Percentiles rank a stretch among this genome's conserved stretches.
phyloP scores from a whole-genome alignment of 352 stramenopile genomes.

The Phytopythium delawarense region DNA sequence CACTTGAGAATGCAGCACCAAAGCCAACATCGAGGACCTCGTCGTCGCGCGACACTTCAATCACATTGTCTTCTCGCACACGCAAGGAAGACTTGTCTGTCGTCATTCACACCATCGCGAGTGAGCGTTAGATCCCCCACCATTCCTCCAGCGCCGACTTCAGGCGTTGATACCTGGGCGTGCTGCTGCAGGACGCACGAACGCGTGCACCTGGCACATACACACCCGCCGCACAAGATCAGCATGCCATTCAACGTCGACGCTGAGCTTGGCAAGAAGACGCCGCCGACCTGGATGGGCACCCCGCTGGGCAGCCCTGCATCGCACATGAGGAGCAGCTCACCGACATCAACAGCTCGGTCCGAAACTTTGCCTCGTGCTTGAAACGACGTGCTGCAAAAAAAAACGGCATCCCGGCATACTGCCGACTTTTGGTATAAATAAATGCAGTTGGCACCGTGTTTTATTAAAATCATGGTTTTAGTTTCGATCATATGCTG shows the following conservation, averaged over 20 bases:
- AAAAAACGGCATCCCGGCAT: too few species aligned
- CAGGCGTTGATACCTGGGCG: slow-evolving; percentile 16
- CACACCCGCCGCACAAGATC: background rate
- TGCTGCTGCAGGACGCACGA: slow-evolving; percentile 11
- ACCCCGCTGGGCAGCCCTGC: slow-evolving; percentile 4
- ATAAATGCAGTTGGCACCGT: too few species aligned
- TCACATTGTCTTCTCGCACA: slow-evolving; percentile 37
- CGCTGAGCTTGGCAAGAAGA: background rate
- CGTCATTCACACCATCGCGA: background rate
- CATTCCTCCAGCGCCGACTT: background rate
- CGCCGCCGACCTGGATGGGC: background rate
- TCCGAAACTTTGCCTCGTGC: too few species aligned
- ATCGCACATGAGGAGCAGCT: background rate
- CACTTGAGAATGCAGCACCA: background rate
- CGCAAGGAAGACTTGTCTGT: slow-evolving; percentile 33
- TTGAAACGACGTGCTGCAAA: too few species aligned
- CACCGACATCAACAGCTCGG: background rate
- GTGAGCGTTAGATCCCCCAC: background rate
- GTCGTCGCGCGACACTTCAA: slow-evolving; percentile 25
- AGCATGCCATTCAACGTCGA: background rate
- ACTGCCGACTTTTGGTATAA: too few species aligned
- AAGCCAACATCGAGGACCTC: slow-evolving; percentile 19
- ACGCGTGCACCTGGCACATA: slow-evolving; percentile 21
- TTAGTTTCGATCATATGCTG: too few species aligned
- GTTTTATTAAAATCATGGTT: too few species aligned